Evolutionary conservation across 1,284 basidiomycete species (phyloP).

Genomic region (Omphalotus olearius): DNA sequence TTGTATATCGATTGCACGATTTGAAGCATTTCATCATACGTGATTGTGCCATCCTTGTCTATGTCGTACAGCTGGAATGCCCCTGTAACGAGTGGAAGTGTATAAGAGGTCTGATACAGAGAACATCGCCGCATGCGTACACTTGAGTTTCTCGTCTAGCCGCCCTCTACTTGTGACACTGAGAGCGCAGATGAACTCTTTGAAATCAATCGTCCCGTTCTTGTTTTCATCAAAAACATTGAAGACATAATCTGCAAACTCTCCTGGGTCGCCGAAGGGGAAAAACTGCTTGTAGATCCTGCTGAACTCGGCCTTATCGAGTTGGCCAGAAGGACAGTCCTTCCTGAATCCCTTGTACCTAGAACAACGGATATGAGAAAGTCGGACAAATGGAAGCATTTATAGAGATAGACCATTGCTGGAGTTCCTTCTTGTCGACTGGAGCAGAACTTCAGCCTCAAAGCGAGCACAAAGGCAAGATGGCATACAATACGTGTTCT

Average conservation of each 20-base stretch:
- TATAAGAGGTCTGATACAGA: constrained; percentile 12
- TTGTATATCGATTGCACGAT: constrained; percentile 97
- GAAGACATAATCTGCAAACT: constrained; percentile 99
- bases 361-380: constrained; percentile 12
- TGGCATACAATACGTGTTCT: constrained; percentile 94
- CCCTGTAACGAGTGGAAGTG: constrained; percentile 54
- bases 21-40: constrained; percentile 97
- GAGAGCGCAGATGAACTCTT: constrained; percentile 98
- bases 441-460: constrained; percentile 20
- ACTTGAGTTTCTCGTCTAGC: constrained; percentile 98
- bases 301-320: constrained; percentile 95
- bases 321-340: constrained; percentile 95
- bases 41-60: constrained; percentile 94
- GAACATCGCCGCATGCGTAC: constrained; percentile 44
- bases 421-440: constrained; percentile 99
- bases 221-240: constrained; percentile 96
- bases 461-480: constrained; percentile 14
- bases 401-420: constrained; percentile 76
- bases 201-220: constrained; percentile 95
- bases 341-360: constrained; percentile 99
- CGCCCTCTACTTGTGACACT: constrained; percentile 92
- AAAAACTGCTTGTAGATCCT: constrained; percentile 99
- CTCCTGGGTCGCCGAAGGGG: constrained; percentile 96
- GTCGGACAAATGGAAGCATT: constrained; percentile 10
- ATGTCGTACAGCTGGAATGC: constrained; percentile 99